phyloP scores from a whole-genome alignment of 352 stramenopile species.

The Globisporangium apiculatum region DNA sequence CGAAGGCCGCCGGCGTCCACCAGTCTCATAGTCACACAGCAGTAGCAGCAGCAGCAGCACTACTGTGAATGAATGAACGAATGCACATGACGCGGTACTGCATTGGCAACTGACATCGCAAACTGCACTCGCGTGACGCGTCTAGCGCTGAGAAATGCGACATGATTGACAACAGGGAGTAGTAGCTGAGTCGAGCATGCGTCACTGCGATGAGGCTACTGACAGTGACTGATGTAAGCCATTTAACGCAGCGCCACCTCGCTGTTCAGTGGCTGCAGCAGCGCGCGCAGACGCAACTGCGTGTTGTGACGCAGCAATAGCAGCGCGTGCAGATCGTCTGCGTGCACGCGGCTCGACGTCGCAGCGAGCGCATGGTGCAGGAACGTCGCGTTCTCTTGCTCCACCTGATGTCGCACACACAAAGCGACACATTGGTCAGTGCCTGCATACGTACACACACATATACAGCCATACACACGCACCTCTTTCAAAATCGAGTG shows the following conservation, averaged over 20 bases:
- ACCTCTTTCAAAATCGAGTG: slow-evolving; percentile 56
- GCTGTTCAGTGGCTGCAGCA: slow-evolving; percentile 21
- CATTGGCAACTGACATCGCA: too few species aligned
- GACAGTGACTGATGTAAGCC: not conserved
- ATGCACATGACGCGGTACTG: too few species aligned
- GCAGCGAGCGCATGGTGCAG: slow-evolving; percentile 37
- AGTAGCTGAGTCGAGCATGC: too few species aligned
- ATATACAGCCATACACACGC: not conserved
- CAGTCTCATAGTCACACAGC: too few species aligned
- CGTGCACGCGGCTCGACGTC: slow-evolving; percentile 49
- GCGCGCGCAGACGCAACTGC: slow-evolving; percentile 24
- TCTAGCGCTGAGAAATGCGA: too few species aligned
- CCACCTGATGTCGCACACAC: slow-evolving; percentile 29
- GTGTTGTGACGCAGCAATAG: slow-evolving; percentile 45
- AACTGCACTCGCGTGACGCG: too few species aligned
- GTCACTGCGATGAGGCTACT: not conserved
- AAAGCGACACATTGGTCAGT: not conserved
- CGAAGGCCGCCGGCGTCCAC: too few species aligned
- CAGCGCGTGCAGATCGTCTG: slow-evolving; percentile 59
- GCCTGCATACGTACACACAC: not conserved
- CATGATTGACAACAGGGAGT: too few species aligned
- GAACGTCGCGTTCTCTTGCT: slow-evolving; percentile 57
- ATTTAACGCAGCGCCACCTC: not conserved
- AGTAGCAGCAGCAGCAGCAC: too few species aligned
- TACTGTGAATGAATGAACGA: too few species aligned